These are phyloP conservation scores for Apiospora marii DNA, from an alignment of 2,329 filamentous ascomycete genomes.

Conservation along the genomic window DNA sequence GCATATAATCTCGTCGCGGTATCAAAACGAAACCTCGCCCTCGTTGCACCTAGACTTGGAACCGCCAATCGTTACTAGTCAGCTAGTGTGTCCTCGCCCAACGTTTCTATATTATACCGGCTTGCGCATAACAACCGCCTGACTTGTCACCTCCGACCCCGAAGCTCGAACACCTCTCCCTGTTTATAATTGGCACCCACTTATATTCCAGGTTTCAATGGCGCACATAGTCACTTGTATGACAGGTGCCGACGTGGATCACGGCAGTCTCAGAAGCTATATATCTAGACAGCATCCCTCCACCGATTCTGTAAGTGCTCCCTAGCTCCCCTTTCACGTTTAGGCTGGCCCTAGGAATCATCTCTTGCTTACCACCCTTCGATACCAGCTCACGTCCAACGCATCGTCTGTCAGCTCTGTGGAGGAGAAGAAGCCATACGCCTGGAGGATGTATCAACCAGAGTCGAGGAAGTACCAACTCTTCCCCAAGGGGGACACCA, in stretches of 20 bases:
- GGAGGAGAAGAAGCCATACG: conserved; percentile 57
- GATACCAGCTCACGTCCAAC: conserved; percentile 36
- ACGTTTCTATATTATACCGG: not conserved
- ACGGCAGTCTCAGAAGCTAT: conserved; percentile 51
- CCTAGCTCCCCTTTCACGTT: conserved; percentile 30
- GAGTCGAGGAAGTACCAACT: conserved; percentile 67
- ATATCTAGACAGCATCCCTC: conserved; percentile 58
- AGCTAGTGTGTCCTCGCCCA: not conserved
- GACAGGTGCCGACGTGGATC: conserved; percentile 54
- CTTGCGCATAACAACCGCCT: conserved; percentile 34
- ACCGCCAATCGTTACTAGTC: conserved; percentile 31
- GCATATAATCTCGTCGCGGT: conserved; percentile 37
- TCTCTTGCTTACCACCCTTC: conserved; percentile 10
- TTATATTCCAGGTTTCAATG: conserved; percentile 53
- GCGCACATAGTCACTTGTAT: conserved; percentile 70
- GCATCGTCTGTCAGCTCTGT: conserved; percentile 39
- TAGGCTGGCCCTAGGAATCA: conserved; percentile 15
- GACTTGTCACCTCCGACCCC: conserved; percentile 39
- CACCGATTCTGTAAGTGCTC: conserved; percentile 53
- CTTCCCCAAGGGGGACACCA: conserved; percentile 58
- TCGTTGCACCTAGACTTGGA: conserved; percentile 33
- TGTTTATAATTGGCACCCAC: conserved; percentile 41
- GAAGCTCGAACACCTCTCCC: conserved; percentile 40
- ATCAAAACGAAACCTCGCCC: conserved; percentile 29
- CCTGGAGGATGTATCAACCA: conserved; percentile 67